A percentile compares a stretch with the other conserved stretches of the same genome.
Evolutionary conservation across 306 rosid genomes (phyloP).

Genomic region (Cicer cuneatum): DNA sequence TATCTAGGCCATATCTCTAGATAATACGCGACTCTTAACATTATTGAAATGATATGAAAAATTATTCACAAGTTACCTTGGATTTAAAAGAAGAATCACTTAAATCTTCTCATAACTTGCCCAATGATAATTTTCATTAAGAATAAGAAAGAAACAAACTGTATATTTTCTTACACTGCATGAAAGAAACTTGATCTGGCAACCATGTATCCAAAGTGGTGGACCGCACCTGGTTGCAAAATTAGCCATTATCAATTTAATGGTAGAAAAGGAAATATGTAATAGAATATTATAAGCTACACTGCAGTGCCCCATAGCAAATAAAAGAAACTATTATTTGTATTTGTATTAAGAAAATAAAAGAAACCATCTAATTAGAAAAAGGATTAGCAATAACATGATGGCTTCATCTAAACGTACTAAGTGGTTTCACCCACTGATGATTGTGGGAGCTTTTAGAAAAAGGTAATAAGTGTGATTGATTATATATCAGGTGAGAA

Average conservation of each 20-base stretch:
- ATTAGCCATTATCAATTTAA: constrained; percentile 27
- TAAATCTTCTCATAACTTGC: constrained; percentile 4
- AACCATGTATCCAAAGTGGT: constrained; percentile 94
- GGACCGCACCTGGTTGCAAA: constrained; percentile 75
- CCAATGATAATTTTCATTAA: not conserved
- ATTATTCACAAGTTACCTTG: too few relatives aligned
- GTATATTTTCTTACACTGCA: constrained; percentile 73
- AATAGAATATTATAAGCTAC: not conserved
- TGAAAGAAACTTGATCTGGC: constrained; percentile 81
- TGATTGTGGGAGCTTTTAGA: not conserved
- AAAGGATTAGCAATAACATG: not conserved
- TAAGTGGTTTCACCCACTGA: not conserved
- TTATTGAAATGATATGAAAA: too few relatives aligned
- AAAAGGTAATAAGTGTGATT: not conserved
- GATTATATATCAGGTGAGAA: too few relatives aligned
- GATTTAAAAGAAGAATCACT: not conserved
- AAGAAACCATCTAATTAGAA: not conserved
- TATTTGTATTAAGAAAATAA: not conserved
- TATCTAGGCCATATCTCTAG: too few relatives aligned
- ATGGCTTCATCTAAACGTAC: not conserved
- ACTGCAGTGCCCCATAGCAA: not conserved
- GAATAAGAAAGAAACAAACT: constrained; percentile 22
- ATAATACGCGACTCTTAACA: too few relatives aligned
- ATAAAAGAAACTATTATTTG: too few relatives aligned
- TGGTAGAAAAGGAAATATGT: not conserved